Evolutionary conservation across 768 basidiomycete genomes (phyloP).

Genomic region (Macrolepiota albuminosa): DNA sequence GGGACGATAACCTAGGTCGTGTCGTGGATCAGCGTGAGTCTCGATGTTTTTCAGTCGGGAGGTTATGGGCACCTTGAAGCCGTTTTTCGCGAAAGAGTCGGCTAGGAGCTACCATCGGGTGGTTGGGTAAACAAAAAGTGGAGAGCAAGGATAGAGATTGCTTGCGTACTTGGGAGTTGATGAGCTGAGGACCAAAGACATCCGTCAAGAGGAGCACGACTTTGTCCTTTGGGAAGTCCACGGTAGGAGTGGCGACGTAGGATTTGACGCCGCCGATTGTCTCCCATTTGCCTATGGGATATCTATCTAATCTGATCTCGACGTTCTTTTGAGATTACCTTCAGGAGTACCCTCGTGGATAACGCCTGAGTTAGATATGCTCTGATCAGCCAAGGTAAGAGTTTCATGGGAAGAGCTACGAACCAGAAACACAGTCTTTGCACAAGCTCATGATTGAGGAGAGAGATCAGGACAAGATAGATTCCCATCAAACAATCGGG

Average conservation of each 20-base stretch:
- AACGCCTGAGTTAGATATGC: constrained; percentile 30
- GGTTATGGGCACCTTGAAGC: constrained; percentile 31
- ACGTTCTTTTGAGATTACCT: constrained; percentile 24
- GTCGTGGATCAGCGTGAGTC: not conserved
- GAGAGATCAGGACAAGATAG: not conserved
- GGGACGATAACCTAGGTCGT: constrained; percentile 32
- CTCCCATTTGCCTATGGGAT: constrained; percentile 39
- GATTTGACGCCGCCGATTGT: constrained; percentile 40
- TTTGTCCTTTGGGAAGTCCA: constrained; percentile 50
- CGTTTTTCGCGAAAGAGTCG: constrained; percentile 41
- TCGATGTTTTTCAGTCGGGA: not conserved
- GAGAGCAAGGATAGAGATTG: not conserved
- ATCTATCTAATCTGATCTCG: constrained; percentile 2
- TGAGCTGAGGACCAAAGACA: constrained; percentile 43
- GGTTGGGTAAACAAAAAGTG: not conserved
- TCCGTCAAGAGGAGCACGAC: constrained; percentile 52
- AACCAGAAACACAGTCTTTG: constrained; percentile 52
- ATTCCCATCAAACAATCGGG: not conserved
- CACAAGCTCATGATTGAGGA: constrained; percentile 27
- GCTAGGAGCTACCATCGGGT: constrained; percentile 26
- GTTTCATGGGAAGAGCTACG: not conserved
- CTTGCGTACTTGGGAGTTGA: constrained; percentile 39
- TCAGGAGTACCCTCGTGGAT: constrained; percentile 44
- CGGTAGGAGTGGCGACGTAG: constrained; percentile 51
- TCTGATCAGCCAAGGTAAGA: not conserved